Evolutionary conservation across 352 stramenopile genomes (phyloP), one percentile per base, ranked within the genome.

Genomic region (Phytophthora niederhauseri): DNA sequence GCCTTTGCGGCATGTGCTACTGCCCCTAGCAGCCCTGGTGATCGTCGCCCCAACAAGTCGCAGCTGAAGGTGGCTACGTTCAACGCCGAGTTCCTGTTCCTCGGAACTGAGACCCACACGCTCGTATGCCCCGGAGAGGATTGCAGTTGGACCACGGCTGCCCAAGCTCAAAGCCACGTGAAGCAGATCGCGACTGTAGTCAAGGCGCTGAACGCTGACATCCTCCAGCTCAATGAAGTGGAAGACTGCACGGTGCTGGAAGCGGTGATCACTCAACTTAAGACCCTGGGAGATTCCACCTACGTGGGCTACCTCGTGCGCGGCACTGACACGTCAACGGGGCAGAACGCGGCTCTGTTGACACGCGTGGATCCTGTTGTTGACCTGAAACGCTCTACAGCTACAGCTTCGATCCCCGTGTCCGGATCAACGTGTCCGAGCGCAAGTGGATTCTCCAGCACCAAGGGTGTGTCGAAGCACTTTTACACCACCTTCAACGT

Each of bases 401-500:
- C 36, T 17, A 43, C 36, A 17, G 36, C 36, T 43, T 43, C 36
- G 36, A 43, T 43, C 14, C 36, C 36, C 14, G 36, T 43, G 36
- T 43, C 36, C 14, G 36, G 36, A 6, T 22, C 41, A 20, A 20
- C 41, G 41, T 48, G 41, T 22, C 36, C 36, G 36, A 48, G 41
- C 17, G 41, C 41, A 20, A 48, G 41, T 22, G 14, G 41, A 4
- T 48, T 48, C 41, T 48, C 41, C 41, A 48, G 41, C 41, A 48
- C 41, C 41, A 48, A 48, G 14, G 41, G 41, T 17, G 41, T 48
- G 6, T 48, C 41, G 41, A 48, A 48, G 41, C 41, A 48, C 41
- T 48, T 46, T 46, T 46, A 46, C 38, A 46, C 38, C 14, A 48
- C 17, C 41, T 46, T 48, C 41, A 48, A 22, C 41, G 41, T 48